phyloP scores from a whole-genome alignment of 768 basidiomycete species.

The Boletus huronensis region DNA sequence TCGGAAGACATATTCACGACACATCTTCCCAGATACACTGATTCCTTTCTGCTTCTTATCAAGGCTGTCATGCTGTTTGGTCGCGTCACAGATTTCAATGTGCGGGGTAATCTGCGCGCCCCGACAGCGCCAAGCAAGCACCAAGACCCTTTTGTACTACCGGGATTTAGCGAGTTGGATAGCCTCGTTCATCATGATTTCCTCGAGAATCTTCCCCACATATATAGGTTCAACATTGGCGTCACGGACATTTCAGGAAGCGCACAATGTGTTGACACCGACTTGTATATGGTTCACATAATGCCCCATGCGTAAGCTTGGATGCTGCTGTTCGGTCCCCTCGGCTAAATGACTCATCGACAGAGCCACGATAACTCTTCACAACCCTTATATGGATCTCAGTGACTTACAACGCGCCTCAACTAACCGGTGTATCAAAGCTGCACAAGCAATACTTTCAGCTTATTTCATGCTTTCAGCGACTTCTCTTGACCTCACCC shows the following conservation, averaged over 20 bases:
- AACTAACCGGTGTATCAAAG: constrained; percentile 66
- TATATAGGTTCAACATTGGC: constrained; percentile 61
- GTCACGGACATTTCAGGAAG: constrained; percentile 57
- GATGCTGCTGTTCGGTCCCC: constrained; percentile 1
- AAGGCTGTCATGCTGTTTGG: constrained; percentile 86
- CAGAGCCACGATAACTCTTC: constrained; percentile 85
- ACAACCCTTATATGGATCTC: constrained; percentile 81
- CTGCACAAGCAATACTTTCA: constrained; percentile 68
- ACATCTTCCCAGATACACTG: constrained; percentile 75
- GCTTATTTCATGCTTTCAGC: constrained; percentile 78
- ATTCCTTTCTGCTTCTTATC: constrained; percentile 76
- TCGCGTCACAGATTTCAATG: constrained; percentile 80
- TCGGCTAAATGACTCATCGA: constrained; percentile 10
- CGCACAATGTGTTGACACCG: constrained; percentile 63
- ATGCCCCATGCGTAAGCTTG: constrained; percentile 76
- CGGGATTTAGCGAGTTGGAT: constrained; percentile 70
- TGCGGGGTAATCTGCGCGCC: constrained; percentile 66
- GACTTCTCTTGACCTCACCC: constrained; percentile 75
- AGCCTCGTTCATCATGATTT: constrained; percentile 64
- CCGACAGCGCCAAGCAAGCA: constrained; percentile 65
- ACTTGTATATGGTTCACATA: constrained; percentile 83
- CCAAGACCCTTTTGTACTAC: constrained; percentile 66
- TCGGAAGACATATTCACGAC: constrained; percentile 61
- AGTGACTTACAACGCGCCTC: constrained; percentile 61
- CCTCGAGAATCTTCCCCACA: constrained; percentile 64